Base-by-base conservation (phyloP, 306 rosid species). In the Vicia villosa region DNA sequence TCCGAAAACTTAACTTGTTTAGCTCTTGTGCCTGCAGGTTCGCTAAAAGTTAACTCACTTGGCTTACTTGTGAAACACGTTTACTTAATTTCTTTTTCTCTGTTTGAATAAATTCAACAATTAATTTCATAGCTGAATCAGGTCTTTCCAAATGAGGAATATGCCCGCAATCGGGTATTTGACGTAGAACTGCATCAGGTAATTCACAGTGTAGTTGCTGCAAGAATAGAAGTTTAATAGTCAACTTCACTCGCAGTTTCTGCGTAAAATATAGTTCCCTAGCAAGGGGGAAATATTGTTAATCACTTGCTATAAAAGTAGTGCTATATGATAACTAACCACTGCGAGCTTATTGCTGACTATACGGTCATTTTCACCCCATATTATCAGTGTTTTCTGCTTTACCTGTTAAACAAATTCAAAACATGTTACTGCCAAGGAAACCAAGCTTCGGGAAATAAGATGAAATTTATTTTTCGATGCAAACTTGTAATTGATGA, bases 361-460 rank as follows among this genome's bases (percentile, higher is more conserved):
- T 61, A 90, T 85, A 73, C 77, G 85, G 78, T 94, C 97, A 37
- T 90, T 85, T 89, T 88, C 98, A 6, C 98, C 98, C 97, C 97
- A 94, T 66, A 94, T 85, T 82, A 94, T 84, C 19, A 90, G 89
- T 21, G 97, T 83, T 81, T 83, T 85, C 85, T 94, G 97, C 76
- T 85, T 88, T 63, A 88, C 96, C 98, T 90, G 85, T 63, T 68
- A 15, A 72, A 70, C 74, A 75, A 79, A 66, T 51, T 51, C 62
- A 36, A 34, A 57, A 58, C 43, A 65, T 42, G 66, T 14, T 47
- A 40, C 54, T 30, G 19, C 45, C 37, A 65, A 55, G 32, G 36
- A 52, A 28, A 50, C 40, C 55, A 26, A 56, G 22, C 68, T 50
- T 69, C 14, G 7, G 6, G 54, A 41, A 42, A 10, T 43, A 64